phyloP scores from a whole-genome alignment of 352 stramenopile species.

The Albugo candida region DNA sequence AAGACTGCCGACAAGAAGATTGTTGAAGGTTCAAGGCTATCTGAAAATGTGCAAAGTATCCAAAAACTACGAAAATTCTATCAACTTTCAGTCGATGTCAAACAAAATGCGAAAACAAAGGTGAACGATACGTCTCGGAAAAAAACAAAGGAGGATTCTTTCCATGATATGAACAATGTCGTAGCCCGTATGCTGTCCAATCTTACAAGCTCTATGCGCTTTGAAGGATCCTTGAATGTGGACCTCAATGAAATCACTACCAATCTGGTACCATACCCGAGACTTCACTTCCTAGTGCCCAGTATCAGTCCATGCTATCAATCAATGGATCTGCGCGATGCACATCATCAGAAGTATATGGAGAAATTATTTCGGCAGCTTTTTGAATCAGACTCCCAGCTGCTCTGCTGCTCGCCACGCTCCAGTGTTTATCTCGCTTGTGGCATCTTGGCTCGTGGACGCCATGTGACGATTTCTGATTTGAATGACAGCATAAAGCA shows the following conservation, averaged over 20 bases:
- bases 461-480: conserved; percentile 66
- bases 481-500: conserved; percentile 78
- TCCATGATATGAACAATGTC: conserved; percentile 97
- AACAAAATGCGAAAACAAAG: neutral
- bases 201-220: conserved; percentile 97
- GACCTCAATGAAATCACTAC: conserved; percentile 99
- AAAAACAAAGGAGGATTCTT: conserved; percentile 37
- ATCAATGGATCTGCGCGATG: conserved; percentile 13
- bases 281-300: conserved; percentile 95
- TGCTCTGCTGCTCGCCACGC: conserved; percentile 50
- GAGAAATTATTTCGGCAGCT: conserved; percentile 47
- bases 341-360: conserved; percentile 29
- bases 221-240: conserved; percentile 96
- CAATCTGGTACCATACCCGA: conserved; percentile 97
- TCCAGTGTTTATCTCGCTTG: conserved; percentile 70
- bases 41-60: conserved; percentile 17
- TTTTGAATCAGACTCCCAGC: conserved; percentile 44
- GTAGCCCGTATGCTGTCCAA: conserved; percentile 94
- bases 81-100: neutral
- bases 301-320: conserved; percentile 47
- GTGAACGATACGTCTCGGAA: conserved; percentile 3
- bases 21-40: conserved; percentile 19
- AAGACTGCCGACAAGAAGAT: neutral
- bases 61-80: conserved; percentile 4
- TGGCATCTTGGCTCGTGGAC: conserved; percentile 58